These are phyloP conservation scores for Fusarium ramigenum DNA, from an alignment of 2,329 filamentous ascomycete genomes.

Conservation along the genomic window DNA sequence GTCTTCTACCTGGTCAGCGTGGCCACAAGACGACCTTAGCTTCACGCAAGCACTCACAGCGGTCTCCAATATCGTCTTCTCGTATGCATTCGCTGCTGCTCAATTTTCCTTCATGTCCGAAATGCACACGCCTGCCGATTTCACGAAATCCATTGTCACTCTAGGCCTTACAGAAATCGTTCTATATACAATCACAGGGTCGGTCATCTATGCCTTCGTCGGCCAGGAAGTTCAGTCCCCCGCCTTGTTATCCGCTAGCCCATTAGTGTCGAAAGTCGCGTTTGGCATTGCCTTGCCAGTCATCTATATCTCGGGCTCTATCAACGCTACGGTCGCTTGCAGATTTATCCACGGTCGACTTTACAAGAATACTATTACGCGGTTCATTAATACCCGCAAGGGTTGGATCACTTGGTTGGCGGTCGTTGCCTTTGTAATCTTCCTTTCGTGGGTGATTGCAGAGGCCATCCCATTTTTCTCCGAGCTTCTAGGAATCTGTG, in stretches of 20 bases:
- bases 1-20: slow-evolving; percentile 53
- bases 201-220: slow-evolving; percentile 74
- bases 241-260: slow-evolving; percentile 71
- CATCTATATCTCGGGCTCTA: slow-evolving; percentile 77
- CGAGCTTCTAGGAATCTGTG: slow-evolving; percentile 65
- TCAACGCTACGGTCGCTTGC: slow-evolving; percentile 63
- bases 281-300: slow-evolving; percentile 76
- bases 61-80: slow-evolving; percentile 74
- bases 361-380: slow-evolving; percentile 53
- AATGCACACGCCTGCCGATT: slow-evolving; percentile 59
- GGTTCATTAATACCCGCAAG: slow-evolving; percentile 57
- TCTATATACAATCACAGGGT: slow-evolving; percentile 73
- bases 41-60: slow-evolving; percentile 67
- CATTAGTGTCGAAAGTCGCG: slow-evolving; percentile 68
- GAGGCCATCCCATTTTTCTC: slow-evolving; percentile 78
- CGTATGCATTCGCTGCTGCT: slow-evolving; percentile 66
- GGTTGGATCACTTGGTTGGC: slow-evolving; percentile 65
- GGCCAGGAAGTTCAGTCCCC: slow-evolving; percentile 72
- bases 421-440: slow-evolving; percentile 66
- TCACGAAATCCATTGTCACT: slow-evolving; percentile 64
- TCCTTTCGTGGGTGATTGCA: slow-evolving; percentile 75
- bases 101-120: slow-evolving; percentile 63
- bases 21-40: slow-evolving; percentile 54
- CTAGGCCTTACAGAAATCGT: slow-evolving; percentile 69
- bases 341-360: slow-evolving; percentile 58